Conservation (phyloP, 2,329 filamentous ascomycete genomes). For the Xylariaceae sp. region DNA sequence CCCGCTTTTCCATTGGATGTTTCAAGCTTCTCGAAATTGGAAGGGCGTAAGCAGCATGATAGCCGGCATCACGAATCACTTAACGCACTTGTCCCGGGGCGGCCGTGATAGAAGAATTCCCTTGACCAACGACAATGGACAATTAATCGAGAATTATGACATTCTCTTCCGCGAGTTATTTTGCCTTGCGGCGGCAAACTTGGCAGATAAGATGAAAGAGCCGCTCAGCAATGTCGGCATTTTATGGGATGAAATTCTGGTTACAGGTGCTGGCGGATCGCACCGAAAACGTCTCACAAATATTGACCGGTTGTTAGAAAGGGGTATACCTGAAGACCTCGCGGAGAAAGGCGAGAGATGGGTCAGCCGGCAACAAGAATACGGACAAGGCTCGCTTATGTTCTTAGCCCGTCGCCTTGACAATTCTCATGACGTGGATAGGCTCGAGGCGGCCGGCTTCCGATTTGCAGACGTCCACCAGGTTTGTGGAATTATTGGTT, state of each 20-base stretch:
- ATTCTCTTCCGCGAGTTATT: conserved; percentile 81
- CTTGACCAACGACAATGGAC: conserved; percentile 56
- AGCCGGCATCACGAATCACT: conserved; percentile 70
- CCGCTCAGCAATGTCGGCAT: conserved; percentile 66
- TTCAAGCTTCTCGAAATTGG: conserved; percentile 81
- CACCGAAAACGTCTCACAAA: conserved; percentile 25
- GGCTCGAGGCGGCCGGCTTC: conserved; percentile 72
- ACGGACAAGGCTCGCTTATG: conserved; percentile 76
- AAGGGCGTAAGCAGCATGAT: conserved; percentile 67
- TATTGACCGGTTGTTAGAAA: conserved; percentile 9
- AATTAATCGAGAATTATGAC: conserved; percentile 70
- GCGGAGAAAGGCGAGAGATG: conserved; percentile 45
- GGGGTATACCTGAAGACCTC: conserved; percentile 35
- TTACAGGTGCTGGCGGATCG: conserved; percentile 54
- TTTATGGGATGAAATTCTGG: conserved; percentile 75
- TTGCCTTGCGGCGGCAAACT: conserved; percentile 74
- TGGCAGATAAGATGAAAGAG: conserved; percentile 68
- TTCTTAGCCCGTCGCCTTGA: conserved; percentile 72
- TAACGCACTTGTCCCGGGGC: conserved; percentile 53
- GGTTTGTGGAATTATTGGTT: conserved; percentile 68
- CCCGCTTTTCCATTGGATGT: conserved; percentile 86
- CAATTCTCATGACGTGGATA: conserved; percentile 59
- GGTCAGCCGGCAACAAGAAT: conserved; percentile 36
- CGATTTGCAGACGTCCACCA: conserved; percentile 74
- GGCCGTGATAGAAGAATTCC: conserved; percentile 45